Conservation (phyloP, 305 asterid genomes). For the Rubia occidens region DNA sequence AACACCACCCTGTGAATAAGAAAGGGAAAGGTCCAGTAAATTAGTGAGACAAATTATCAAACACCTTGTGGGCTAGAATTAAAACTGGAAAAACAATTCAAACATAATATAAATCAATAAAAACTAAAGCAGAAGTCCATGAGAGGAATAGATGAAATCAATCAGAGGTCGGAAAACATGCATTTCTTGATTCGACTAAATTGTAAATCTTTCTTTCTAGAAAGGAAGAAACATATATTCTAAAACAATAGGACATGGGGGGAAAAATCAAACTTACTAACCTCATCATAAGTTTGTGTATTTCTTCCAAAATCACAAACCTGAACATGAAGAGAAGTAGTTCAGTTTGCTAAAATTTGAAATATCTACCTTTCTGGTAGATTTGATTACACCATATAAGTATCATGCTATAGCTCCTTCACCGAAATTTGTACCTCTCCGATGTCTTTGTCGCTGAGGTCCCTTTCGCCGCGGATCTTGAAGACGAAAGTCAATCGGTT, state of each 20-base stretch:
- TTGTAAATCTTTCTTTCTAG: conserved; percentile 1
- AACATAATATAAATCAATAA: too few relatives aligned
- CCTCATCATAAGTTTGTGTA: conserved; percentile 57
- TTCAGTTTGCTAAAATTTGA: conserved; percentile 13
- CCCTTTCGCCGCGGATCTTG: conserved; percentile 52
- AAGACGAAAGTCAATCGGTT: conserved; percentile 51
- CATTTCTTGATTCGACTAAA: background rate
- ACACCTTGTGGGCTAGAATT: too few relatives aligned
- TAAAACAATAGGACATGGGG: background rate
- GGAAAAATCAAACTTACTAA: conserved; percentile 33
- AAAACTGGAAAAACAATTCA: too few relatives aligned
- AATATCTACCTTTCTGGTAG: conserved; percentile 37
- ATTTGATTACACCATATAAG: conserved; percentile 20
- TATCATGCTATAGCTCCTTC: conserved; percentile 35
- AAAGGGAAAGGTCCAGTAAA: too few relatives aligned
- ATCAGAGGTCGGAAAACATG: background rate
- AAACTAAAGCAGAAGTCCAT: too few relatives aligned
- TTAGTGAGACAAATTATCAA: too few relatives aligned
- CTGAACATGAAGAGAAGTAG: conserved; percentile 29
- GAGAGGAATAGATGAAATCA: too few relatives aligned
- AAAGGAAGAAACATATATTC: background rate
- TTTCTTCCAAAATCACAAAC: conserved; percentile 58
- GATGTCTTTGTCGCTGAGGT: conserved; percentile 59
- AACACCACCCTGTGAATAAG: too few relatives aligned
- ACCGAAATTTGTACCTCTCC: conserved; percentile 63